A percentile compares a stretch with the other conserved stretches of the same genome.
Conservation (phyloP, 305 asterid species). For the Fraxinus albicans region DNA sequence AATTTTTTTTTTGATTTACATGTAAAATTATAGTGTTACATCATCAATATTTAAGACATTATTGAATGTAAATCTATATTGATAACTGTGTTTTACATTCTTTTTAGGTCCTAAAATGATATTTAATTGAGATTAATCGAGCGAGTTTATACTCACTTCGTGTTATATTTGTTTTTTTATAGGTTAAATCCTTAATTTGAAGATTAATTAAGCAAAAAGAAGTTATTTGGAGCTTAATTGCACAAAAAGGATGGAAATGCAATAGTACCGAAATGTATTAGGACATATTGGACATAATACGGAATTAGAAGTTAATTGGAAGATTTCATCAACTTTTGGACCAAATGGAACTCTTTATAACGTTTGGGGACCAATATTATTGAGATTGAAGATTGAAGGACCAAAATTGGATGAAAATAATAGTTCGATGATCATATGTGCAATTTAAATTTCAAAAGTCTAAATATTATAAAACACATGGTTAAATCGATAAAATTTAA, state of each 20-base stretch:
- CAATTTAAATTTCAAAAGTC: no score
- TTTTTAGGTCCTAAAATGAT: no score
- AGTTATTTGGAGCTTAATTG: background rate
- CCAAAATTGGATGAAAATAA: background rate
- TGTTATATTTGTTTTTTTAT: background rate
- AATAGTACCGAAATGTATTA: background rate
- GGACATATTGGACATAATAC: background rate
- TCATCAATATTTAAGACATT: background rate
- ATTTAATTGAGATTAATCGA: no score
- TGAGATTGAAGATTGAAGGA: background rate
- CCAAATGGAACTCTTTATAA: no score
- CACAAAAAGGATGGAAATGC: background rate
- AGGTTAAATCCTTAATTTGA: background rate
- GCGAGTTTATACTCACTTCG: background rate
- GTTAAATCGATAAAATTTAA: no score
- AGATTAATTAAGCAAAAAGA: background rate
- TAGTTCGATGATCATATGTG: no score
- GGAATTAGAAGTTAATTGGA: background rate
- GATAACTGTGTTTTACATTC: background rate
- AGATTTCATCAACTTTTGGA: background rate
- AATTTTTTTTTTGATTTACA: no score
- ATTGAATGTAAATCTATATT: background rate
- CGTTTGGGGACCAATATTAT: background rate
- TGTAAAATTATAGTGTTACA: background rate
- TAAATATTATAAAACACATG: no score